Evolutionary conservation across 306 rosid species (phyloP), one percentile per base, ranked within the genome.

Genomic region (Ormosia emarginata): DNA sequence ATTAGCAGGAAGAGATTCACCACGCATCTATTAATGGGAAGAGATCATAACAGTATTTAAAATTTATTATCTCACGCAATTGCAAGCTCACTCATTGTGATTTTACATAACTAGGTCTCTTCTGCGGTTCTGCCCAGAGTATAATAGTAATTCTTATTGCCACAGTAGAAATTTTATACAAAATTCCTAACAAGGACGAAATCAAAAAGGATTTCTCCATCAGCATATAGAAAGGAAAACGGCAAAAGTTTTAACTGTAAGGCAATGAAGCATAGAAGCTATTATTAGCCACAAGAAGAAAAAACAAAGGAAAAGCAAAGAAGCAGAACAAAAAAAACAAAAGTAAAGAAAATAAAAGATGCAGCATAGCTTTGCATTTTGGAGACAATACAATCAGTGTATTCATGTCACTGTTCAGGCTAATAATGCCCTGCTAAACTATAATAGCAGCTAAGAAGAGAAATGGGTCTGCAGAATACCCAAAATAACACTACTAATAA

Each of bases 201-300:
- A 57, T 57, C 36, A 57, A 46, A 46, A 14, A 46, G 14, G 52
- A 10, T 50, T 14, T 3, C 66, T 59, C 66, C 66, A 59, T 59
- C 66, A 59, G 66, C 13, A 59, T 58, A 8, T 4, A 30, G 14
- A 50, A 57, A 57, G 13, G 34, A 24, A 62, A 34, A 67, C 52
- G 13, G 8, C 17, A 56, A 71, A 30, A 63, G 15, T 62, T 37
- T 15, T 41, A 30, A 53, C 44, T 69, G 39, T 36, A 44, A 57
- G 47, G 52, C 70, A 69, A 18, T 61, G 56, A 77, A 68, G 61
- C 66, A 52, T 40, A 50, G 55, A 67, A 55, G 77, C 44, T 75
- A 82, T 46, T 66, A 67, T n/a, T n/a, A n/a, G 71, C 37, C 58
- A 67, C 58, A 67, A 18, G 58, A 29, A 6, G 44, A 18, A 32